Evolutionary conservation across 805 yeast species (phyloP), one percentile per base, ranked within the genome.

Genomic region (Ogataea paraovalis): DNA sequence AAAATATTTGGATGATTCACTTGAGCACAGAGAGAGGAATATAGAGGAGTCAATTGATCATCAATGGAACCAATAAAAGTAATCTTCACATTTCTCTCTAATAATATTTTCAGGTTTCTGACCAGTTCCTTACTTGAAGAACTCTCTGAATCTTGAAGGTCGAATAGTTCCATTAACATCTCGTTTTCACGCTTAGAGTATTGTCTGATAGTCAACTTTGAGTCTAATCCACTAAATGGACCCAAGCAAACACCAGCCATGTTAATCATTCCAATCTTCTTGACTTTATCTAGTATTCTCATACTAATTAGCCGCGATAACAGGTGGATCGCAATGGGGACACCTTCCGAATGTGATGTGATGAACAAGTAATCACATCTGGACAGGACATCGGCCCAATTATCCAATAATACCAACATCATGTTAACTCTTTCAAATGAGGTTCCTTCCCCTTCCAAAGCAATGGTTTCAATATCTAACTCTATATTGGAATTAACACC

Each of bases 171-270:
- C 66, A 78, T 72, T 63, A 92, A 65, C 0, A 96, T 85, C 41
- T 85, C 96, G 55, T 82, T 87, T 61, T 94, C 99, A 48, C 91
- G 80, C 1, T 89, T 82, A 1, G 92, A 80, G 60, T 88, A 89
- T 0, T 96, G 92, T 54, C 87, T 79, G 67, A 91, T 84, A 53
- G 89, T 78, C 25, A 90, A 68, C 20, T 82, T 83, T 52, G 90
- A 86, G 62, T 94, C 98, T 43, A 82, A 76, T 0, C 96, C 97
- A 46, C 82, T 82, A 57, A 87, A 84, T 2, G 98, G 98, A 0
- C 99, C 99, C 61, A 88, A 78, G 56, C 87, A 87, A 14, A 88
- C 77, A 1, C 98, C 98, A 0, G 97, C 96, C 92, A 94, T 87
- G 12, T 88, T 89, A 38, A 94, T 70, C 38, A 92, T 67, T 0